phyloP scores from a whole-genome alignment of 306 rosid genomes.

The Cucumis hystrix region DNA sequence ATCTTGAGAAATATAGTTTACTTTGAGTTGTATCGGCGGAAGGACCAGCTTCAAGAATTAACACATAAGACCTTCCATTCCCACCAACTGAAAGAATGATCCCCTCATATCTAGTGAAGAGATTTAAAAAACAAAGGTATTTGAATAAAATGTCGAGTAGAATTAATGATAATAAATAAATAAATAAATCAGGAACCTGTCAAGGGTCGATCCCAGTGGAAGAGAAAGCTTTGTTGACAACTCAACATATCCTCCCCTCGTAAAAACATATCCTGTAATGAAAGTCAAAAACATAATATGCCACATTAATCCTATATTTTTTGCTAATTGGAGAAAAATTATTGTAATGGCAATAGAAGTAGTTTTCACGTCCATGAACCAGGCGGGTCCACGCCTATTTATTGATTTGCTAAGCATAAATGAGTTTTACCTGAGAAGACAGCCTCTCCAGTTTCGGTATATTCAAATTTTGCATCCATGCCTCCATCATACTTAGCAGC shows the following conservation, averaged over 20 bases:
- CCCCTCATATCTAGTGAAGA: constrained; percentile 70
- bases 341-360: neutral
- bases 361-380: neutral
- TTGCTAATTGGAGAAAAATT: neutral
- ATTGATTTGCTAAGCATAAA: constrained; percentile 1
- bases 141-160: neutral
- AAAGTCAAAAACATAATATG: neutral
- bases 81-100: constrained; percentile 94
- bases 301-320: neutral
- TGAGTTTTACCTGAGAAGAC: constrained; percentile 59
- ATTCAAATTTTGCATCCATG: constrained; percentile 88
- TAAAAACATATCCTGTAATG: constrained; percentile 78
- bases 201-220: constrained; percentile 86
- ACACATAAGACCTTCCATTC: constrained; percentile 78
- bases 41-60: constrained; percentile 92
- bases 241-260: constrained; percentile 85
- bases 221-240: constrained; percentile 69
- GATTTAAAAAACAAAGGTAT: neutral
- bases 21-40: constrained; percentile 64
- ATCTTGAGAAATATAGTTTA: constrained; percentile 71
- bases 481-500: constrained; percentile 92
- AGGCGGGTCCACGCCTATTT: neutral
- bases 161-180: neutral
- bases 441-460: constrained; percentile 59
- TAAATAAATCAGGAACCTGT: constrained; percentile 40